Evolutionary conservation across 176 grass and related monocot genomes (phyloP), one percentile per base, ranked within the genome.

Genomic region (Cocos nucifera): DNA sequence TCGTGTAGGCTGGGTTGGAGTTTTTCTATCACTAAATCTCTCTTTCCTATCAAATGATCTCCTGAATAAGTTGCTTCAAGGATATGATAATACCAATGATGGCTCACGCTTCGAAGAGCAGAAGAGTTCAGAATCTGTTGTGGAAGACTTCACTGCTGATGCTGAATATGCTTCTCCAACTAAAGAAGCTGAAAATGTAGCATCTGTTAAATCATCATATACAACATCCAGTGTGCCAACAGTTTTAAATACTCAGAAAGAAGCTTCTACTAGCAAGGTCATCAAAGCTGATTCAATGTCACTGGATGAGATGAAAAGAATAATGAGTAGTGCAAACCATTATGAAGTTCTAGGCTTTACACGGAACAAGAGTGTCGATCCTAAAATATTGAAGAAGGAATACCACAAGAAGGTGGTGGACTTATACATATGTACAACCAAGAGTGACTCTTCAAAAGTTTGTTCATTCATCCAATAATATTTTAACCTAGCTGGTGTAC

Each of bases 41-140:
- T 99, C 94, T 69, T 99, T 89, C 68, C 50, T 99, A 50, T 86
- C 88, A 77, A 89, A 99, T 76, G 85, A 93, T 71, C 75, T 99
- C 67, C 28, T 99, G 20, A 88, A 90, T 75, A 99, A 83, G 66
- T 55, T 98, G 44, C 67, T 86, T 35, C 94, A 93, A 78, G 82
- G 73, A 79, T 83, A 77, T 0, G 85, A 93, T 28, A 59, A 60
- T 51, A 65, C 58, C 61, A 75, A 32, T 53, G 79, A 82, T 64
- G 85, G 79, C 50, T 65, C 26, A 75, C 71, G 73, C 14, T 75
- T 64, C 62, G 74, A 78, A 70, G 69, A 85, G 22, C 61, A 49
- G 35, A 88, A 88, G 57, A 52, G 73, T 70, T 69, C 81, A 54
- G 87, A 98, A 79, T 81, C 84, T 55, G 66, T 91, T 21, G 85